phyloP scores from a whole-genome alignment of 1,284 basidiomycete species.

The Athelia psychrophila region DNA sequence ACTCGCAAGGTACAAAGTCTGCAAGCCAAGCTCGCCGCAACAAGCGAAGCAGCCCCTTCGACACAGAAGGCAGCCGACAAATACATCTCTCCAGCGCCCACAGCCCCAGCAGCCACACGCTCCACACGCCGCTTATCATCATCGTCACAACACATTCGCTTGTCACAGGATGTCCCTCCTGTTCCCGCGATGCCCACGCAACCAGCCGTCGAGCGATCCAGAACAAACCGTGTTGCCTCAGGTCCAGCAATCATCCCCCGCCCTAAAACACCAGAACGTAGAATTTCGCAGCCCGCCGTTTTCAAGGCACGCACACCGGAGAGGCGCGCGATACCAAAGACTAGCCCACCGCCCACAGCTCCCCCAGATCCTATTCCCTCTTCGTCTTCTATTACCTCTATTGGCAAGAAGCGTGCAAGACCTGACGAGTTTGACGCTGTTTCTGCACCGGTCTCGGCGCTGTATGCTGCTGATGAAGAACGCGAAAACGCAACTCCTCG shows the following conservation, averaged over 20 bases:
- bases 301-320: constrained; percentile 52
- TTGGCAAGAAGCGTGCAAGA: constrained; percentile 64
- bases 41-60: constrained; percentile 29
- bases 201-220: constrained; percentile 14
- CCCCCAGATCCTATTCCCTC: constrained; percentile 5
- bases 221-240: constrained; percentile 34
- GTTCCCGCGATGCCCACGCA: constrained; percentile 7
- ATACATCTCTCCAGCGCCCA: not conserved
- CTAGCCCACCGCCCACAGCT: constrained; percentile 1
- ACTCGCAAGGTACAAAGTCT: constrained; percentile 67
- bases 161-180: constrained; percentile 11
- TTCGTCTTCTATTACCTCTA: constrained; percentile 13
- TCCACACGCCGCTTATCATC: constrained; percentile 16
- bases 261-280: constrained; percentile 54
- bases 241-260: constrained; percentile 39
- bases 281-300: constrained; percentile 35
- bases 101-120: constrained; percentile 10
- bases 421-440: constrained; percentile 71
- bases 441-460: constrained; percentile 48
- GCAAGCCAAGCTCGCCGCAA: constrained; percentile 59
- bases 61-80: constrained; percentile 1
- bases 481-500: constrained; percentile 50
- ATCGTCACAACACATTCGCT: constrained; percentile 7
- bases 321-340: constrained; percentile 17
- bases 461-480: constrained; percentile 38